Evolutionary conservation across 2,329 filamentous ascomycete genomes (phyloP).

Genomic region (Alternaria novae-zelandiae): DNA sequence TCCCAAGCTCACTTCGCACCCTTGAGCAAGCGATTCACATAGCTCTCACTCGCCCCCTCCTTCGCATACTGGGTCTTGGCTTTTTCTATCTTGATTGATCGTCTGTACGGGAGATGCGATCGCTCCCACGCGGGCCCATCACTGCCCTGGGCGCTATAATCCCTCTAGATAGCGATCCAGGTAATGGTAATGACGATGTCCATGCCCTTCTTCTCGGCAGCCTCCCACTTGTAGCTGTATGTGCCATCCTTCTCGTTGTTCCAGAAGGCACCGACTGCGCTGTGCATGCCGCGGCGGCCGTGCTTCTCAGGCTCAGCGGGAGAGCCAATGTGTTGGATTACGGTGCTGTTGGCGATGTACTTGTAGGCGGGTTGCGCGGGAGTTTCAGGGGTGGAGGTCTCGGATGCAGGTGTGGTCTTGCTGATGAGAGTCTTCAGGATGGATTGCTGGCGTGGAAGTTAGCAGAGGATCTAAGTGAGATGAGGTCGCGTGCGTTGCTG

Average conservation of each 20-base stretch:
- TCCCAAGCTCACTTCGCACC: neutral
- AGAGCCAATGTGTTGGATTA: slow-evolving; percentile 81
- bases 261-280: slow-evolving; percentile 84
- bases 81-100: neutral
- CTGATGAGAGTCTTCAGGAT: slow-evolving; percentile 80
- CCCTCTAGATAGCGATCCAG: slow-evolving; percentile 67
- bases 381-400: slow-evolving; percentile 26
- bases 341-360: slow-evolving; percentile 97
- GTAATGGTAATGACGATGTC: slow-evolving; percentile 64
- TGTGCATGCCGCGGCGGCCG: slow-evolving; percentile 89
- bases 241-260: slow-evolving; percentile 90
- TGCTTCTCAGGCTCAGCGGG: slow-evolving; percentile 63
- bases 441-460: slow-evolving; percentile 65
- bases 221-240: slow-evolving; percentile 86
- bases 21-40: slow-evolving; percentile 1
- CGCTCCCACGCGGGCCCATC: neutral
- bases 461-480: slow-evolving; percentile 36
- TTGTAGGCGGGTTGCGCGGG: slow-evolving; percentile 73
- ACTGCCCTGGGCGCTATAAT: neutral
- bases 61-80: neutral
- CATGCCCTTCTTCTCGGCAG: slow-evolving; percentile 59
- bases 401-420: slow-evolving; percentile 68
- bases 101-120: neutral
- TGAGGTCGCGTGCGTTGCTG: slow-evolving; percentile 9
- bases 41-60: slow-evolving; percentile 2